phyloP scores from a whole-genome alignment of 2,329 filamentous ascomycete species.

The Hypoxylon sp. region DNA sequence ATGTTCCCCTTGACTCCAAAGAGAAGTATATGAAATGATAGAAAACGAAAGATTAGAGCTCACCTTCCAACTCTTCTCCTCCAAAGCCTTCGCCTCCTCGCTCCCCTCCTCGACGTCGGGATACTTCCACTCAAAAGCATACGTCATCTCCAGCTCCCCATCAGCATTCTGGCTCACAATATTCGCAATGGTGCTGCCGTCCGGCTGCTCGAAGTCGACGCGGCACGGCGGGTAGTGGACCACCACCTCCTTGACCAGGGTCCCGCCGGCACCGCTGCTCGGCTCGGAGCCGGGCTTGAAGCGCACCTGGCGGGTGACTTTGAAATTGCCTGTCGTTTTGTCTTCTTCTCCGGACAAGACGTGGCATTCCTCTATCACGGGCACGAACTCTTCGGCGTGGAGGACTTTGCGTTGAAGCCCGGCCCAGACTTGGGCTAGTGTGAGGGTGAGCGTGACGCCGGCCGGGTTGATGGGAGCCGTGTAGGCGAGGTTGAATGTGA shows the following conservation, averaged over 20 bases:
- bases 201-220: slow-evolving; percentile 54
- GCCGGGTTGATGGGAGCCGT: slow-evolving; percentile 55
- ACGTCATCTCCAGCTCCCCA: slow-evolving; percentile 54
- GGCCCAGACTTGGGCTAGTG: slow-evolving; percentile 53
- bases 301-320: slow-evolving; percentile 50
- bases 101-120: slow-evolving; percentile 49
- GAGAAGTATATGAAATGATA: background rate
- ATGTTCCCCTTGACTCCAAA: background rate
- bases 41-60: slow-evolving; percentile 8
- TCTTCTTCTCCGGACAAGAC: slow-evolving; percentile 51
- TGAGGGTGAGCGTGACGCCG: slow-evolving; percentile 50
- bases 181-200: slow-evolving; percentile 55
- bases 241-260: slow-evolving; percentile 51
- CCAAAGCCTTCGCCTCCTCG: slow-evolving; percentile 45
- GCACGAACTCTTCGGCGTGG: slow-evolving; percentile 55
- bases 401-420: slow-evolving; percentile 56
- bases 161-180: slow-evolving; percentile 51
- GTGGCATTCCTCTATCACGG: slow-evolving; percentile 53
- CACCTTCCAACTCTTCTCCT: slow-evolving; percentile 50
- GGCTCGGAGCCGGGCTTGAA: slow-evolving; percentile 46
- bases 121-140: slow-evolving; percentile 55
- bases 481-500: slow-evolving; percentile 53
- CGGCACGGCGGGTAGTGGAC: slow-evolving; percentile 52
- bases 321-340: slow-evolving; percentile 41
- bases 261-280: slow-evolving; percentile 3